Conservation (phyloP, 192 early-diverging fungal genomes). For the Spinellus fusiger region DNA sequence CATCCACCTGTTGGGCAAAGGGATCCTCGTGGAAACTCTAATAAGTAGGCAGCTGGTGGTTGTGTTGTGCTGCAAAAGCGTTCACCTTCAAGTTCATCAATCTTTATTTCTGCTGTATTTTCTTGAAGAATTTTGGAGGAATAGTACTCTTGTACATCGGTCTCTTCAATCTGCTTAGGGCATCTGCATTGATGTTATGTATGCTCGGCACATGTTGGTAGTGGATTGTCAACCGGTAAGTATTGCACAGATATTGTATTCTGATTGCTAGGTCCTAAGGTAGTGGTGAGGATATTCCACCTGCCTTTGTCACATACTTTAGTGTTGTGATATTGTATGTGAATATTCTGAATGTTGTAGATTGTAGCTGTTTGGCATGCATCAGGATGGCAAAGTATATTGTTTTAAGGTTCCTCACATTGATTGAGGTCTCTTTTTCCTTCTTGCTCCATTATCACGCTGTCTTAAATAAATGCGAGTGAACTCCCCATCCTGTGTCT, state of each 20-base stretch:
- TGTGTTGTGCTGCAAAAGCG: constrained; percentile 1
- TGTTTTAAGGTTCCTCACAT: not conserved
- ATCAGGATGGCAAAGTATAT: not conserved
- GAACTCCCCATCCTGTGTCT: constrained; percentile 1
- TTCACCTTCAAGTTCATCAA: not conserved
- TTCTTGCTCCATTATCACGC: no score
- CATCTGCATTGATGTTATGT: no score
- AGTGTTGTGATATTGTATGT: constrained; percentile 4
- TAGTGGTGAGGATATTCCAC: no score
- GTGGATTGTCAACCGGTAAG: not conserved
- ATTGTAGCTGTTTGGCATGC: not conserved
- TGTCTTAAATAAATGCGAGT: not conserved
- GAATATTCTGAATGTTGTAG: not conserved
- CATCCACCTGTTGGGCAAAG: not conserved
- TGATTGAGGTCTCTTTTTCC: no score
- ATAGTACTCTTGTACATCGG: not conserved
- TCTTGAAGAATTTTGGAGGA: not conserved
- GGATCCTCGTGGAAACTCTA: not conserved
- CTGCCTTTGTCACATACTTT: not conserved
- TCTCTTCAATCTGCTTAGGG: no score
- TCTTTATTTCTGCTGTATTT: not conserved
- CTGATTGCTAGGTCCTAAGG: not conserved
- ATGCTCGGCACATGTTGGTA: no score
- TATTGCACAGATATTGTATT: constrained; percentile 1
- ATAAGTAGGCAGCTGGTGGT: not conserved